Base-by-base conservation (phyloP, 2,329 filamentous ascomycete species). In the Domatiomyces globalis region DNA sequence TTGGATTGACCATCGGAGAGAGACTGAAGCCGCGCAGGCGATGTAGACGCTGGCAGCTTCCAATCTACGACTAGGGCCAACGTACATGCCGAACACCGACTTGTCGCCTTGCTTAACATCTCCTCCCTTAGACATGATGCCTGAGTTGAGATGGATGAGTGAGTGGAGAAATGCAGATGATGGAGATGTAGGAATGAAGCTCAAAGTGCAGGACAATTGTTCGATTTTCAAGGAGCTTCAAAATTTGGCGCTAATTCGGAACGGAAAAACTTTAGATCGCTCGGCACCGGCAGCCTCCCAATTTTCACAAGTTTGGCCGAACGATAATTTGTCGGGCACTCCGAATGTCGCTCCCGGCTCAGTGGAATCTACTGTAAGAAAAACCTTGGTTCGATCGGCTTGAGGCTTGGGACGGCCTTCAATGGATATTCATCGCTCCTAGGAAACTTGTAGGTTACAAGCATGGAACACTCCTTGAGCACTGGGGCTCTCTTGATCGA, bases 61-160 rank as follows among this genome's bases (percentile, higher is more conserved):
- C 44, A 53, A 50, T 29, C 36, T 53, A 53, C 45, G 19, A 54
- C 47, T 27, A 39, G 33, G 36, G 33, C 42, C 8, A 43, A 25
- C 10, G 18, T 19, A 27, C 45, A 54, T 51, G 48, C 52, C 77
- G 66, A 78, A 65, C 62, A 77, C 66, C 65, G 71, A 69, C 73
- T 78, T 77, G 22, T 76, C 71, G 56, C 58, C 61, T 66, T 77
- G 73, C 60, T 62, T 64, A 62, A 71, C 71, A 18, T 73, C n/a
- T n/a, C n/a, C 71, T 63, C 69, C 70, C 55, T 70, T 65, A 56
- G 67, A 63, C 69, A 73, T 73, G 62, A 61, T 71, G 67, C 65
- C 66, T 62, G 64, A 63, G 67, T 60, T 66, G 65, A 61, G 46
- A 52, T 44, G 25, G 46, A 54, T 43, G 50, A 57, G 48, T 54